Evolutionary conservation across 2,329 filamentous ascomycete genomes (phyloP), one percentile per base, ranked within the genome.

Genomic region (Cladosporium cucumerinum): DNA sequence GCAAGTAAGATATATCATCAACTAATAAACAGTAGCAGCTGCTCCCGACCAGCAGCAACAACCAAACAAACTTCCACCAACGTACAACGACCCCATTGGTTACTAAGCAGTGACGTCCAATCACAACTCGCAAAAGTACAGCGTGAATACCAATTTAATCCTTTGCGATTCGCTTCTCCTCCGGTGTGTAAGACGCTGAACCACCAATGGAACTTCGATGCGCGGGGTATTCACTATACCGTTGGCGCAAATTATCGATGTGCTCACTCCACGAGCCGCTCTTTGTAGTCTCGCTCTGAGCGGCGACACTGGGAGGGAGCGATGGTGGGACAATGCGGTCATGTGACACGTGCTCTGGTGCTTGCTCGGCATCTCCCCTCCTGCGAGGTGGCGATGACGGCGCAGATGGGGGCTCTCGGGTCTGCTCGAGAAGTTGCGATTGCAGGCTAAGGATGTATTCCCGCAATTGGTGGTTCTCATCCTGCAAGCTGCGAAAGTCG

Each of bases 361-460:
- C 36, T 32, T 54, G 48, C n/a, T 66, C 55, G 18, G 34, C 49
- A 54, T 49, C 30, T 48, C 66, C 63, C 34, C 69, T 68, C 36
- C 61, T 66, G 18, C 62, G 64, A n/a, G 58, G 60, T n/a, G 69
- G 32, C 26, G 51, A 49, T 6, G 39, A 46, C 18, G 63, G 66
- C 30, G 67, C n/a, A 18, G 93, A 89, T 67, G 90, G 90, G 0
- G 95, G 95, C 70, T 97, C 93, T 73, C 90, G 89, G 72, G 92
- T 88, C 2, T 88, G 85, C 70, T 97, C 93, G 66, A 97, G 84
- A 39, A 98, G 84, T 48, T 92, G 88, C 5, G 90, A 90, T 77
- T 99, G 95, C 18, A 99, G 84, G 71, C 90, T 90, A 74, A 97
- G 89, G 70, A 97, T 90, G 79, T 98, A 98, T 76, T 97, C 93